Conservation (phyloP, 2,329 filamentous ascomycete genomes). For the Apiospora sp. region DNA sequence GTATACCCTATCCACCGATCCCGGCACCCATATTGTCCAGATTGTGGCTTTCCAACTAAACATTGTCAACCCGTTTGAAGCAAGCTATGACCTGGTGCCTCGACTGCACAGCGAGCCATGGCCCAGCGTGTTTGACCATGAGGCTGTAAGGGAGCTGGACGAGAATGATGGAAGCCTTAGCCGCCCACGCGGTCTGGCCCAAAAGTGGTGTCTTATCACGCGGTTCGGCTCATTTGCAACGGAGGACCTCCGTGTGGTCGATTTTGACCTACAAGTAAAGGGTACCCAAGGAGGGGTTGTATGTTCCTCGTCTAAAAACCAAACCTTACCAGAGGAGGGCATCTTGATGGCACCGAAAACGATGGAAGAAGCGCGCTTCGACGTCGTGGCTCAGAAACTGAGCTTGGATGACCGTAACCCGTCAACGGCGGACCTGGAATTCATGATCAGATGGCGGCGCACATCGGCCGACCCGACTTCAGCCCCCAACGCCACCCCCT, state of each 20-base stretch:
- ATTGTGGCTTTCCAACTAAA: slow-evolving; percentile 72
- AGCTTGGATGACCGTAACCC: slow-evolving; percentile 84
- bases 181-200: slow-evolving; percentile 69
- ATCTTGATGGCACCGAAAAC: slow-evolving; percentile 68
- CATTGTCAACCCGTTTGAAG: slow-evolving; percentile 86
- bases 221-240: slow-evolving; percentile 79
- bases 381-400: slow-evolving; percentile 76
- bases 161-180: slow-evolving; percentile 38
- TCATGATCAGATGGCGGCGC: slow-evolving; percentile 82
- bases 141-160: slow-evolving; percentile 52
- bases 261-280: slow-evolving; percentile 69
- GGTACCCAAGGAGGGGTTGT: slow-evolving; percentile 68
- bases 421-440: slow-evolving; percentile 75
- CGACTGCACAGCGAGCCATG: slow-evolving; percentile 79
- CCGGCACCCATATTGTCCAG: slow-evolving; percentile 82
- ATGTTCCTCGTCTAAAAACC: slow-evolving; percentile 57
- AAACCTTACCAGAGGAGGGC: slow-evolving; percentile 50
- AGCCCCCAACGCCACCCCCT: slow-evolving; percentile 66
- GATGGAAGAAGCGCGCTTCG: slow-evolving; percentile 76
- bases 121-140: slow-evolving; percentile 84
- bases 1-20: slow-evolving; percentile 82
- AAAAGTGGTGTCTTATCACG: slow-evolving; percentile 82
- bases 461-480: slow-evolving; percentile 32
- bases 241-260: slow-evolving; percentile 71
- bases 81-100: slow-evolving; percentile 87